Evolutionary conservation across 768 basidiomycete genomes (phyloP).

Genomic region (Tylopilus sp.): DNA sequence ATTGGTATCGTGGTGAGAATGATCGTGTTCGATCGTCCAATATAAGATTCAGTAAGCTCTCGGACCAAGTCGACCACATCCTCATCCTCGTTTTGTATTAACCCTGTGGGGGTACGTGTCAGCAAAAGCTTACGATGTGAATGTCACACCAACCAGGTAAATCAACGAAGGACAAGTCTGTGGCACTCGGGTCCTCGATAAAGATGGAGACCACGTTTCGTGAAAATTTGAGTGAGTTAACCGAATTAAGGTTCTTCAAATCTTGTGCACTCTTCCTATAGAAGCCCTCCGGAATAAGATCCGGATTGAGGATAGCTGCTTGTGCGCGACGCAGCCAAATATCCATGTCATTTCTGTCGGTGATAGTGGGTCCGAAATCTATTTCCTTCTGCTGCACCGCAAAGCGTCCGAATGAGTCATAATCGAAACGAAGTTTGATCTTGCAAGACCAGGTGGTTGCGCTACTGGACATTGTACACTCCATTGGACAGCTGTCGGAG

Average conservation of each 20-base stretch:
- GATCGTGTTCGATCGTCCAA: conserved; percentile 48
- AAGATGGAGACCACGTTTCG: conserved; percentile 48
- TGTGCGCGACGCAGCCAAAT: conserved; percentile 44
- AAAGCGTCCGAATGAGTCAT: conserved; percentile 27
- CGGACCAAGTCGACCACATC: conserved; percentile 44
- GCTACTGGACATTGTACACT: conserved; percentile 45
- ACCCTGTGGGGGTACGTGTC: conserved; percentile 35
- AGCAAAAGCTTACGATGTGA: neutral
- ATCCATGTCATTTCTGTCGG: conserved; percentile 35
- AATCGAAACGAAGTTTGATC: conserved; percentile 40
- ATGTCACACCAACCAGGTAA: conserved; percentile 41
- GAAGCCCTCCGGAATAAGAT: conserved; percentile 16
- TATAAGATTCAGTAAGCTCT: conserved; percentile 45
- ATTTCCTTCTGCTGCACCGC: conserved; percentile 10
- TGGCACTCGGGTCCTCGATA: conserved; percentile 41
- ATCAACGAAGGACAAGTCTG: conserved; percentile 53
- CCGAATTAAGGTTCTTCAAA: conserved; percentile 22
- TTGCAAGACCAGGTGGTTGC: conserved; percentile 41
- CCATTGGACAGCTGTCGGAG: conserved; percentile 47
- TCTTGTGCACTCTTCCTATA: conserved; percentile 22
- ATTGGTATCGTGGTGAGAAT: conserved; percentile 67
- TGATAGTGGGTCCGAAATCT: conserved; percentile 32
- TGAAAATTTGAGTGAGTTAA: conserved; percentile 39
- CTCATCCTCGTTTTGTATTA: conserved; percentile 53
- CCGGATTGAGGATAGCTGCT: conserved; percentile 39